Percentiles rank a stretch among this genome's conserved stretches.
Evolutionary conservation across 2,329 filamentous ascomycete genomes (phyloP).

Genomic region (Trichoderma sp.): DNA sequence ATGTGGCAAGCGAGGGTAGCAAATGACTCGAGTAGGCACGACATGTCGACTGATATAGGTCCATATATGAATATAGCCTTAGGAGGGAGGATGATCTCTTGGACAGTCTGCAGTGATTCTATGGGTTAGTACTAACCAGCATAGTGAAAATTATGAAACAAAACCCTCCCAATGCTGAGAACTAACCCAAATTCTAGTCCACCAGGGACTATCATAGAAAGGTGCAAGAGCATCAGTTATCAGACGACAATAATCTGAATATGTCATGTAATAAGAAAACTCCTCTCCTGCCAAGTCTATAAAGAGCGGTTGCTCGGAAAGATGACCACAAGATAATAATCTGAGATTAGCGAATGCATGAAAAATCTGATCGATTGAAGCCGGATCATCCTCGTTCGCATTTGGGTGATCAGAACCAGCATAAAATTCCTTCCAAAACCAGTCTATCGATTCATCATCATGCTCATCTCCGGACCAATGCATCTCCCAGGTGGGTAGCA

Average conservation of each 20-base stretch:
- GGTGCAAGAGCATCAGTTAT: not conserved
- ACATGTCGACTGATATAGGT: not conserved
- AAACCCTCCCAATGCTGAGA: not conserved
- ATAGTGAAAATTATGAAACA: not conserved
- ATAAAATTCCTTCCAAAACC: not conserved
- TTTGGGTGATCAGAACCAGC: not conserved
- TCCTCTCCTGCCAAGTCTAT: not conserved
- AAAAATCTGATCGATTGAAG: not conserved
- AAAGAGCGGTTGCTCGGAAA: not conserved
- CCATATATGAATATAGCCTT: not conserved
- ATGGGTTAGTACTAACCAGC: not conserved
- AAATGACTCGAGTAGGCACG: not conserved
- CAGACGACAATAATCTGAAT: not conserved
- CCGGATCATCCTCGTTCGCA: not conserved
- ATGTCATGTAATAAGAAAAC: not conserved
- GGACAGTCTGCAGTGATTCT: not conserved
- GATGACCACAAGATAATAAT: not conserved
- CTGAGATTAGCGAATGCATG: not conserved
- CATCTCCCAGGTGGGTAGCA: not conserved
- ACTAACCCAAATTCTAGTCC: conserved; percentile 1
- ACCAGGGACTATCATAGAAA: not conserved
- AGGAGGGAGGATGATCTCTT: not conserved
- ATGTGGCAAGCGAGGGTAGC: not conserved
- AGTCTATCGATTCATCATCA: not conserved
- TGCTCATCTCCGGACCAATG: not conserved